These are phyloP conservation scores for Sporothrix euskadiensis DNA, from an alignment of 2,329 filamentous ascomycete genomes.

Conservation along the genomic window DNA sequence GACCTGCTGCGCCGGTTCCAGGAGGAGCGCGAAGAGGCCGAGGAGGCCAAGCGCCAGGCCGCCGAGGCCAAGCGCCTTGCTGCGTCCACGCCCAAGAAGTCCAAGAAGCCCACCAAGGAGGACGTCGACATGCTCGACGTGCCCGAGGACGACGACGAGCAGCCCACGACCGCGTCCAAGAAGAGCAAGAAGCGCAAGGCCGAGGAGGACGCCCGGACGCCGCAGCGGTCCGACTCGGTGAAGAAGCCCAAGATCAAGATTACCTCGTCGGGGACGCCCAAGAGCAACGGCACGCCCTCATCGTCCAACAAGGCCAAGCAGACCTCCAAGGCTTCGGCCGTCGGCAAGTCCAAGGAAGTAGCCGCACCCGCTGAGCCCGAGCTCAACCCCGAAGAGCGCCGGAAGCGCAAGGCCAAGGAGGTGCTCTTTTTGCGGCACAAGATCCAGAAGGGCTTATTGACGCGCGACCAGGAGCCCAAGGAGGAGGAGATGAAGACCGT, in stretches of 20 bases:
- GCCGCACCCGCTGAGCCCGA: constrained; percentile 56
- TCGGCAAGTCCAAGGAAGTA: constrained; percentile 41
- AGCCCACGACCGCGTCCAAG: constrained; percentile 48
- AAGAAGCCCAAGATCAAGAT: constrained; percentile 70
- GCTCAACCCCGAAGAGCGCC: constrained; percentile 59
- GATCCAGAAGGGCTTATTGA: constrained; percentile 90
- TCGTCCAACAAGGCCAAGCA: constrained; percentile 45
- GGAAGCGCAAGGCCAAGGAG: constrained; percentile 64
- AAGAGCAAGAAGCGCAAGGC: constrained; percentile 82
- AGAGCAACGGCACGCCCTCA: constrained; percentile 51
- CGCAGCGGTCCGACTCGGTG: constrained; percentile 56
- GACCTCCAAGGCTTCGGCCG: constrained; percentile 23
- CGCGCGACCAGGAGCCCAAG: constrained; percentile 79
- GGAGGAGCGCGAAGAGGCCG: constrained; percentile 63
- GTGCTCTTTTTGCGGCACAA: constrained; percentile 94
- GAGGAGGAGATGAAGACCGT: constrained; percentile 79
- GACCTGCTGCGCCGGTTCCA: constrained; percentile 69
- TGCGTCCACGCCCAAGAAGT: constrained; percentile 46
- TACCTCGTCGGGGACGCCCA: constrained; percentile 53
- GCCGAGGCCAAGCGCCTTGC: constrained; percentile 44
- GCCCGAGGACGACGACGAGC: constrained; percentile 54
- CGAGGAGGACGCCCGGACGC: constrained; percentile 57
- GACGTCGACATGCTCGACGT: constrained; percentile 61
- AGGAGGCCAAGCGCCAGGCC: constrained; percentile 49
- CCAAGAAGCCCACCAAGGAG: constrained; percentile 55